Evolutionary conservation across 176 grass and related monocot species (phyloP).

Genomic region (Bolboschoenus planiculmis): DNA sequence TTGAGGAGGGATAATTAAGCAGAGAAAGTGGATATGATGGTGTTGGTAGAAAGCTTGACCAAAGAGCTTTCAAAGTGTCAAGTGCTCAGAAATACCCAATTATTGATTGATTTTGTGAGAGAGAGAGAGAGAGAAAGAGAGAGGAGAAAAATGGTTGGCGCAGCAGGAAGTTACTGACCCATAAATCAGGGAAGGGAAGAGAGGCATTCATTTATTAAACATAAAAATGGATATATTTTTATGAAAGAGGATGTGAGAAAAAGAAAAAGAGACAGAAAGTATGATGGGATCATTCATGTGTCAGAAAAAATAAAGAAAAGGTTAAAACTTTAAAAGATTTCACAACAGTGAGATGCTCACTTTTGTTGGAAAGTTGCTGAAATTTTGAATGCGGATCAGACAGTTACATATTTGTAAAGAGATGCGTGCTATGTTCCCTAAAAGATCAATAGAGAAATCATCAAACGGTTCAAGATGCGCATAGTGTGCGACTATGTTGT

Average conservation of each 20-base stretch:
- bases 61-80: slow-evolving; percentile 2
- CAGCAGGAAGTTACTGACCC: slow-evolving; percentile 12
- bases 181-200: slow-evolving; percentile 1
- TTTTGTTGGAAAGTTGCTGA: neutral
- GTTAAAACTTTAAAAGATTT: slow-evolving; percentile 2
- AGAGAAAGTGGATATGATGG: slow-evolving; percentile 19
- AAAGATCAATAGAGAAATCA: neutral
- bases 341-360: neutral
- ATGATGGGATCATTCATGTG: neutral
- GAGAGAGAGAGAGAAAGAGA: neutral
- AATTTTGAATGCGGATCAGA: neutral
- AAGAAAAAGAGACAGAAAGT: neutral
- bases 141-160: slow-evolving; percentile 9
- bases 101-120: slow-evolving; percentile 16
- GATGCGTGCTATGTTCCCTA: neutral
- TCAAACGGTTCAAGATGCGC: neutral
- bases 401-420: neutral
- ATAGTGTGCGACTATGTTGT: neutral
- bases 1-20: neutral
- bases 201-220: neutral
- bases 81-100: slow-evolving; percentile 9
- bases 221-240: slow-evolving; percentile 4
- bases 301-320: neutral
- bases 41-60: slow-evolving; percentile 19
- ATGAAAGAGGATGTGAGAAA: slow-evolving; percentile 2